Evolutionary conservation across 768 basidiomycete species (phyloP), one percentile per base, ranked within the genome.

Genomic region (Leccinum subgranulosum): DNA sequence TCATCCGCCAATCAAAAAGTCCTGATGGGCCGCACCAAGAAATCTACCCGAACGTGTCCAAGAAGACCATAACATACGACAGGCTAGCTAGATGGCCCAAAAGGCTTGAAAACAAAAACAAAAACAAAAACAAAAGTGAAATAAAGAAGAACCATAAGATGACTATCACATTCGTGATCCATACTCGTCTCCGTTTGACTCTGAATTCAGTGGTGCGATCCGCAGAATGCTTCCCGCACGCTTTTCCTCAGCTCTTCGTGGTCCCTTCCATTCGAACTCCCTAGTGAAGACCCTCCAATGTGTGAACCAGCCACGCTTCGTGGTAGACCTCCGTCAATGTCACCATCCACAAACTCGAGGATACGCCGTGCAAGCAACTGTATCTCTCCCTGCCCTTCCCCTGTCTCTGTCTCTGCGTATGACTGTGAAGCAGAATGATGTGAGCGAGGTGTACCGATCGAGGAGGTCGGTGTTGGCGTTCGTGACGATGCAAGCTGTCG

Each of bases 331-430:
- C 78, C 81, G 29, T 89, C 88, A 1, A 77, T 67, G 49, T 90
- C 90, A 27, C 84, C 84, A 43, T 96, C 92, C 17, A 93, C 86
- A 64, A 94, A 84, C 64, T 95, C 93, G 54, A 95, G 74, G 52
- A 97, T 97, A 61, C 92, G 83, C 47, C 88, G 79, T 8, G 89
- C 87, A 46, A 98, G 82, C 27, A 88, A 76, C 60, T 92, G 87
- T 61, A 98, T 98, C 76, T 98, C 96, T 36, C 90, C 87, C 62
- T 91, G 90, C 8, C 94, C 94, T 57, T 94, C 92, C 3, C 86
- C 91, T 3, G 86, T 84, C 43, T 92, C 90, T 15, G 90, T 92
- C 45, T 88, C 92, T 57, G 88, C 87, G 64, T 89, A 87, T 39
- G 90, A 91, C 55, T 86, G 86, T 33, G 79, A 73, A 57, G 79